A percentile compares a stretch with the other conserved stretches of the same genome.
These are phyloP conservation scores for Acacia concinna DNA, from an alignment of 331 rosid species.

Conservation along the genomic window DNA sequence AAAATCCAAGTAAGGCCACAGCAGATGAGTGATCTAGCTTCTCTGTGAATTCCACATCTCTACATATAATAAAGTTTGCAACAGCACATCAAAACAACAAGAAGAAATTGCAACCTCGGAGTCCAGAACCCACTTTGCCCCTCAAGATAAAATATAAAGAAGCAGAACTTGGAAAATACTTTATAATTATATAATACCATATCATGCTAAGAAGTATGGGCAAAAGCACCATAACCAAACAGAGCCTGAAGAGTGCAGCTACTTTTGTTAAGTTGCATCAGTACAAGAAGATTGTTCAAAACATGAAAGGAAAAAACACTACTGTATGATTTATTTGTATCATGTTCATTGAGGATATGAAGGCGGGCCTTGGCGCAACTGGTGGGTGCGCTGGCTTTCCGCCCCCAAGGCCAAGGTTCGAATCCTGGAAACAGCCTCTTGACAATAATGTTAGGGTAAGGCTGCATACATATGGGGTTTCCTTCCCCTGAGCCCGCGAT, in stretches of 20 bases:
- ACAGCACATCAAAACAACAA: background rate
- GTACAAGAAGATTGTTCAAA: background rate
- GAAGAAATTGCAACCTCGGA: background rate
- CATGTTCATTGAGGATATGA: background rate
- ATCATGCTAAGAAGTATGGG: background rate
- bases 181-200: background rate
- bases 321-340: background rate
- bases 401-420: no score
- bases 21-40: slow-evolving; percentile 65
- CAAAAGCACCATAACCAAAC: background rate
- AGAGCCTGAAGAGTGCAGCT: background rate
- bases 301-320: background rate
- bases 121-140: background rate
- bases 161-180: background rate
- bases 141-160: background rate
- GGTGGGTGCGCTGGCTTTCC: no score
- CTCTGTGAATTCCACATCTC: slow-evolving; percentile 71
- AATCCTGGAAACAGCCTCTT: no score
- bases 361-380: no score
- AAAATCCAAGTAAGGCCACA: slow-evolving; percentile 65
- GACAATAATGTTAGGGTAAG: no score
- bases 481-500: no score
- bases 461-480: no score
- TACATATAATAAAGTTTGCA: slow-evolving; percentile 21
- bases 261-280: background rate